Evolutionary conservation across 148 eudicot species (phyloP).

Genomic region (Rhododendron griersonianum): DNA sequence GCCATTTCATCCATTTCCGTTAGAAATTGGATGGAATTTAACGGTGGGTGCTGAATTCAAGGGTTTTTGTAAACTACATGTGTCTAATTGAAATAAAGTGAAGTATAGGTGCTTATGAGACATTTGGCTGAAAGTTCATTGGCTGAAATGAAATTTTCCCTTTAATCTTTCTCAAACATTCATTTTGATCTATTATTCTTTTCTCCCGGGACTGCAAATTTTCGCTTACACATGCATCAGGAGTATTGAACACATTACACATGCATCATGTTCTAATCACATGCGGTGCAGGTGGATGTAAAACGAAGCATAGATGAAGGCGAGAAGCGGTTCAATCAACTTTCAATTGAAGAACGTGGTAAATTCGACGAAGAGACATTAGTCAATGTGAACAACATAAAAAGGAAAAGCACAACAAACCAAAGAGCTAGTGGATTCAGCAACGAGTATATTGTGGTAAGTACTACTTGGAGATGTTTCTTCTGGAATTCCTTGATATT

Average conservation of each 20-base stretch:
- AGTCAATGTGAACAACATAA: constrained; percentile 81
- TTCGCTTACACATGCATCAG: not conserved
- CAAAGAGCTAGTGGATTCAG: constrained; percentile 67
- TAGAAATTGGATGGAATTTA: too few relatives aligned
- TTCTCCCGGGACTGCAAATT: not conserved
- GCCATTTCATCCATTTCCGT: too few relatives aligned
- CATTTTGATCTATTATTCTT: not conserved
- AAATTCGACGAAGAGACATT: constrained; percentile 98
- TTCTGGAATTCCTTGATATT: not conserved
- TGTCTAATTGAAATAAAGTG: too few relatives aligned
- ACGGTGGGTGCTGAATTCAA: too few relatives aligned
- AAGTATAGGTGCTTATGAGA: too few relatives aligned
- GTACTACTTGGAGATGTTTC: not conserved
- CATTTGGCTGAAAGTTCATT: too few relatives aligned
- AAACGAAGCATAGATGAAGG: constrained; percentile 80
- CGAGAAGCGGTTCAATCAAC: constrained; percentile 80
- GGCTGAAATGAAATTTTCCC: too few relatives aligned
- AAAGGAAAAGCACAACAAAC: constrained; percentile 53
- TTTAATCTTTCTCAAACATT: not conserved
- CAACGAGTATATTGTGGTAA: constrained; percentile 97
- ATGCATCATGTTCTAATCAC: not conserved
- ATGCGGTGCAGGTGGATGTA: constrained; percentile 56
- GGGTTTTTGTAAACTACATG: too few relatives aligned
- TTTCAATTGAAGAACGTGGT: constrained; percentile 91
- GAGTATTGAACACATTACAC: not conserved